Base-by-base conservation (phyloP, 257 asterid genomes). In the Rubia yunnanensis region DNA sequence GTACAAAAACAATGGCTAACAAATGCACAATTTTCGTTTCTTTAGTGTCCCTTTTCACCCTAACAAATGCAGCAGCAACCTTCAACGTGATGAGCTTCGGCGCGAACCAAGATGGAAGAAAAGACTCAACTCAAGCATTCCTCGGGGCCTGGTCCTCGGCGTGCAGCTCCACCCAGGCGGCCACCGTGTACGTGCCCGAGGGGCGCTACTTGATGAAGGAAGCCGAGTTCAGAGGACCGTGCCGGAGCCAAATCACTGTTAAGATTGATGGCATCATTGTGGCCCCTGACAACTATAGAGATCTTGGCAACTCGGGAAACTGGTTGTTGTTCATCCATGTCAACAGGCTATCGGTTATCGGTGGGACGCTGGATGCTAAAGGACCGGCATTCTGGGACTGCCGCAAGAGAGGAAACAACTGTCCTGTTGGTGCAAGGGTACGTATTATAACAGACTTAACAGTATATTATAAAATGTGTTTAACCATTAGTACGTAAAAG, bases 371-470 rank as follows among this genome's bases (percentile, higher is more conserved):
- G 18, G 90, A 86, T 63, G 94, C 82, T 23, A 80, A 77, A 14
- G 94, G 88, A 4, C 75, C 81, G 50, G 78, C 78, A 1, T 76
- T 82, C 24, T 86, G 91, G 95, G 77, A 67, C 5, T 86, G 91
- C 69, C 78, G 74, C 55, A 58, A 56, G 34, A 70, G 80, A 50
- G 86, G 87, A 35, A 71, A 59, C 41, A 83, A 72, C 71, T 87
- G 95, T 72, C 91, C 89, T 5, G 76, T 38, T 60, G 85, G 89
- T 62, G 89, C 88, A 58, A 83, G 92, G 86, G 95, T 85, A 87
- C 49, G 24, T 57, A 56, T 49, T 18, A 5, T 18, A 7, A 9
- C 49, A 15, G 36, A 32, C 7, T 32, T 32, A 4, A 32, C 36
- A 32, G n/a, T n/a, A n/a, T n/a, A n/a, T n/a, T n/a, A n/a, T n/a